Evolutionary conservation across 352 stramenopile species (phyloP).

Genomic region (Phytophthora kernoviae): DNA sequence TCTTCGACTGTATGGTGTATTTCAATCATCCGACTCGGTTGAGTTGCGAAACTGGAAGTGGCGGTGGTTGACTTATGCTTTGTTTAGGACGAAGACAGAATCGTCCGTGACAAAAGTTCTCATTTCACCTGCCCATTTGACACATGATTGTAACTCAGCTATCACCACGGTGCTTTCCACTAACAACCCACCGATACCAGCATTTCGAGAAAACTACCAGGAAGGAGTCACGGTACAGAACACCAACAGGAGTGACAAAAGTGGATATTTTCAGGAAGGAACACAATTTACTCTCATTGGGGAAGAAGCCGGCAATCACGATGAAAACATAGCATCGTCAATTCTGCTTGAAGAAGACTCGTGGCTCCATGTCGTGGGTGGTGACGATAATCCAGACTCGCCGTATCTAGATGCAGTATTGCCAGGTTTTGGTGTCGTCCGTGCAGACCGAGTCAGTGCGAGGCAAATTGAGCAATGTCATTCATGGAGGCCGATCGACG

Average conservation of each 20-base stretch:
- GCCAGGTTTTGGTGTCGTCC: constrained; percentile 30
- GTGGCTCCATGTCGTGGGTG: constrained; percentile 26
- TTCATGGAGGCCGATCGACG: neutral
- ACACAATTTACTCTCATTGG: constrained; percentile 12
- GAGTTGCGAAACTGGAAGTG: constrained; percentile 34
- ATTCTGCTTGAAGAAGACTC: constrained; percentile 18
- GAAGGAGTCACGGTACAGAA: constrained; percentile 7
- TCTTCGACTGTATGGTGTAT: constrained; percentile 27
- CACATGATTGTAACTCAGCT: constrained; percentile 14
- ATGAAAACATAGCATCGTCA: neutral
- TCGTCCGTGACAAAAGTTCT: constrained; percentile 20
- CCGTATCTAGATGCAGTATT: constrained; percentile 30
- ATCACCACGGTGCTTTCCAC: constrained; percentile 22
- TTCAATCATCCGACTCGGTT: constrained; percentile 19
- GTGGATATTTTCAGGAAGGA: constrained; percentile 18
- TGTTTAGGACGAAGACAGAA: constrained; percentile 26
- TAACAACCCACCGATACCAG: constrained; percentile 18
- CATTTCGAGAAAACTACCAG: neutral
- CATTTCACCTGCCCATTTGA: constrained; percentile 26
- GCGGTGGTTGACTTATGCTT: constrained; percentile 37
- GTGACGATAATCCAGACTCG: neutral
- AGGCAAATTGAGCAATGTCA: constrained; percentile 5
- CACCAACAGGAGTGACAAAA: constrained; percentile 4
- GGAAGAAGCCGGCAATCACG: neutral
- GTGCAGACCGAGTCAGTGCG: constrained; percentile 1